A percentile compares a stretch with the other conserved stretches of the same genome.
These are phyloP conservation scores for Eucalyptus lansdowneana DNA, from an alignment of 345 rosid genomes.

Conservation along the genomic window DNA sequence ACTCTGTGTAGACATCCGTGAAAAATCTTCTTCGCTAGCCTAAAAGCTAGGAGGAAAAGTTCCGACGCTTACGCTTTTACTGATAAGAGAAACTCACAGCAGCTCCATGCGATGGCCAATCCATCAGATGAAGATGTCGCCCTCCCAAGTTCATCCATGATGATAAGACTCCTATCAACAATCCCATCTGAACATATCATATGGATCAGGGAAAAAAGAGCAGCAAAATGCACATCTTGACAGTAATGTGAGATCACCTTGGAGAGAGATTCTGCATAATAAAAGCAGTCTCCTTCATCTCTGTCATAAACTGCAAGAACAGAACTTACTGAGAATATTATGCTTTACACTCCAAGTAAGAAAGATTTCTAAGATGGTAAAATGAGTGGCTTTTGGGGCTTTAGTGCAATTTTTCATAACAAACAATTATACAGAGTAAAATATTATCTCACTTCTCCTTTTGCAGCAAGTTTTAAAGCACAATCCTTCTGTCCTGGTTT, in stretches of 20 bases:
- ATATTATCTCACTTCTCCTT: neutral
- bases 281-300: constrained; percentile 98
- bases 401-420: neutral
- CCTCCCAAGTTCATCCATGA: constrained; percentile 97
- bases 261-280: constrained; percentile 81
- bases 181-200: neutral
- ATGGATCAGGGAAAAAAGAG: neutral
- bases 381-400: neutral
- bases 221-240: neutral
- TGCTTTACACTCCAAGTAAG: neutral
- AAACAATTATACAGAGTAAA: neutral
- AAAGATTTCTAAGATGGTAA: neutral
- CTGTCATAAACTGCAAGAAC: constrained; percentile 83
- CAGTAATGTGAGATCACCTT: constrained; percentile 26
- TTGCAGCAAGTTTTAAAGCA: neutral
- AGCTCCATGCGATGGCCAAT: constrained; percentile 93
- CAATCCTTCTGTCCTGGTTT: neutral
- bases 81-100: constrained; percentile 80
- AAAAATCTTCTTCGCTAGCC: neutral
- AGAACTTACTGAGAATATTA: neutral
- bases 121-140: constrained; percentile 98
- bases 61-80: constrained; percentile 52
- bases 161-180: constrained; percentile 58
- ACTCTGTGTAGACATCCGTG: neutral
- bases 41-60: neutral